phyloP scores from a whole-genome alignment of 768 basidiomycete genomes.

The Pleurotus ostreatus region DNA sequence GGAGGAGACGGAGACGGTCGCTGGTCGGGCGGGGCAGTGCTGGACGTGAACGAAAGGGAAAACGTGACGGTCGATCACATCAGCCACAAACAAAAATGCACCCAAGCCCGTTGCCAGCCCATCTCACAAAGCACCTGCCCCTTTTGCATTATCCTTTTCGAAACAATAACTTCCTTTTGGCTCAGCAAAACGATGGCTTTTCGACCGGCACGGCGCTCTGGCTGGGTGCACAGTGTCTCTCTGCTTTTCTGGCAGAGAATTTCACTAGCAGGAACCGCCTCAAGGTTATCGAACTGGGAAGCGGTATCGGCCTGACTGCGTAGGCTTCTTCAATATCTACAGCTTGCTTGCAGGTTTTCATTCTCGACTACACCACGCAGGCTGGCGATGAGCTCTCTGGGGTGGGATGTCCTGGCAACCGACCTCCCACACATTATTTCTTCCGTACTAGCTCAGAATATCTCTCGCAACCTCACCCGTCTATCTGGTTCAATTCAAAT shows the following conservation, averaged over 20 bases:
- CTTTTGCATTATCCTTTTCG: constrained; percentile 42
- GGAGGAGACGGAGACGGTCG: background rate
- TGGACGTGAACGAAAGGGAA: constrained; percentile 2
- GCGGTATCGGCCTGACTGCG: constrained; percentile 79
- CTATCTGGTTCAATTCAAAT: constrained; percentile 48
- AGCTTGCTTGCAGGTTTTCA: background rate
- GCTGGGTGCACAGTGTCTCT: constrained; percentile 77
- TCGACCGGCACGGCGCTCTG: constrained; percentile 83
- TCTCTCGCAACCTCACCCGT: constrained; percentile 43
- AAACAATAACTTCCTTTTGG: constrained; percentile 37
- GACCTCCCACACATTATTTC: constrained; percentile 64
- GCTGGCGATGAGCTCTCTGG: constrained; percentile 61
- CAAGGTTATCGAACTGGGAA: constrained; percentile 72
- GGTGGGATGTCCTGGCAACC: constrained; percentile 75
- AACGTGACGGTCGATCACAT: constrained; percentile 16
- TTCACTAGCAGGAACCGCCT: constrained; percentile 27
- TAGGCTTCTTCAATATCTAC: constrained; percentile 30
- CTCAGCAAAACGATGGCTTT: constrained; percentile 54
- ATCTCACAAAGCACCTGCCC: constrained; percentile 60
- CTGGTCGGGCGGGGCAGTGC: constrained; percentile 6
- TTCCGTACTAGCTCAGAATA: constrained; percentile 61
- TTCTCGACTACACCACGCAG: constrained; percentile 24
- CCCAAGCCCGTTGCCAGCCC: constrained; percentile 41
- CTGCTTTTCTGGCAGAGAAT: constrained; percentile 49
- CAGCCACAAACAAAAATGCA: constrained; percentile 21